Evolutionary conservation across 768 basidiomycete species (phyloP).

Genomic region (Lactarius quietus): DNA sequence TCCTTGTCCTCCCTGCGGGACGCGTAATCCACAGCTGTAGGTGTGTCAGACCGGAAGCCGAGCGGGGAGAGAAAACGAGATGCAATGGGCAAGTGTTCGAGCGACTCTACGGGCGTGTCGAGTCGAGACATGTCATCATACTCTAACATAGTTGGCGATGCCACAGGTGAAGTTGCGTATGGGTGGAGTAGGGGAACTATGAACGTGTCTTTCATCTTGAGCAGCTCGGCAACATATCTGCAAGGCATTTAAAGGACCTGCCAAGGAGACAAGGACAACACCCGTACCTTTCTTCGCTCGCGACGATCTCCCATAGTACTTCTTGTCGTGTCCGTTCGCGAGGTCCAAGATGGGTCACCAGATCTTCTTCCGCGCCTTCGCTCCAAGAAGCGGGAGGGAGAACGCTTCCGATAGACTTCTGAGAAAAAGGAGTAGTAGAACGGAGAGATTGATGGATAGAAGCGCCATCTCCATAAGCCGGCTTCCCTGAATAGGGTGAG

Average conservation of each 20-base stretch:
- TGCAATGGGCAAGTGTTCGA: slow-evolving; percentile 81
- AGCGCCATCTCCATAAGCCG: slow-evolving; percentile 39
- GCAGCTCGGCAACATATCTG: slow-evolving; percentile 90
- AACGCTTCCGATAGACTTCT: slow-evolving; percentile 68
- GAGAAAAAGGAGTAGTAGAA: slow-evolving; percentile 78
- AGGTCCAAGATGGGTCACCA: slow-evolving; percentile 89
- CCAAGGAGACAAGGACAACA: slow-evolving; percentile 22
- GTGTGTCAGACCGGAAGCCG: slow-evolving; percentile 46
- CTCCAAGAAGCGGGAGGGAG: slow-evolving; percentile 85
- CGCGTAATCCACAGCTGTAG: slow-evolving; percentile 32
- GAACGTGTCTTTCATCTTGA: slow-evolving; percentile 91
- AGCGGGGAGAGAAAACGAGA: slow-evolving; percentile 83
- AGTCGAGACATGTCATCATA: slow-evolving; percentile 63
- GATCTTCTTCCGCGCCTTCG: slow-evolving; percentile 90
- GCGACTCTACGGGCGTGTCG: slow-evolving; percentile 65
- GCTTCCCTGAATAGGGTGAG: slow-evolving; percentile 56
- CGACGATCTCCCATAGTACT: slow-evolving; percentile 95
- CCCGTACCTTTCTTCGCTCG: slow-evolving; percentile 86
- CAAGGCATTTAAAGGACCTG: slow-evolving; percentile 6
- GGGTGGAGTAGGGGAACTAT: slow-evolving; percentile 88
- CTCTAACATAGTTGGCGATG: slow-evolving; percentile 57
- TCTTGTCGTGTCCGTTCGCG: slow-evolving; percentile 94
- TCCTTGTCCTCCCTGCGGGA: slow-evolving; percentile 44
- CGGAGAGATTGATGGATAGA: slow-evolving; percentile 66
- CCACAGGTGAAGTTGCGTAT: slow-evolving; percentile 54